Conservation (phyloP, 2,329 filamentous ascomycete species). For the Beauveria varroae region DNA sequence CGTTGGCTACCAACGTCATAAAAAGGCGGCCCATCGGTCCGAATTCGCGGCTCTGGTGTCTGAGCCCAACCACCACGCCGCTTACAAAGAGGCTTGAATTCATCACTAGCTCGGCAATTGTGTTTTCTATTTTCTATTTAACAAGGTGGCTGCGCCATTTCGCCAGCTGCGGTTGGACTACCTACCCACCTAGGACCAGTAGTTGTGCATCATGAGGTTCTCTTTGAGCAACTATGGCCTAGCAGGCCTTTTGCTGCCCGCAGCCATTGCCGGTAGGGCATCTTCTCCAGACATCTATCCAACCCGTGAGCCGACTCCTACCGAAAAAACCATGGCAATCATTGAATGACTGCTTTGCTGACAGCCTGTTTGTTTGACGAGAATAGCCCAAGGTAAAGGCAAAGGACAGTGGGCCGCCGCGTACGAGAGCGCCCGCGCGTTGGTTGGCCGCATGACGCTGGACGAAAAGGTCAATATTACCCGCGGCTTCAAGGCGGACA, state of each 20-base stretch:
- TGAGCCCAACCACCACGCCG: not conserved
- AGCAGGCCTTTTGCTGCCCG: constrained; percentile 9
- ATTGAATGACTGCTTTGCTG: not conserved
- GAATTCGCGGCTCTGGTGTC: constrained; percentile 5
- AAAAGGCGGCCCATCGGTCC: constrained; percentile 6
- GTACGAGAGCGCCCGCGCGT: constrained; percentile 46
- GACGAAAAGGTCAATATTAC: constrained; percentile 55
- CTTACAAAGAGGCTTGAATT: not conserved
- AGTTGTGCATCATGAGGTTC: not conserved
- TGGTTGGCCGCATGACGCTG: constrained; percentile 56
- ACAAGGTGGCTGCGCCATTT: not conserved
- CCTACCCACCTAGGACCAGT: not conserved
- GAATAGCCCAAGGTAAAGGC: constrained; percentile 24
- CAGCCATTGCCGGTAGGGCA: not conserved
- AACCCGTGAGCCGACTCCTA: constrained; percentile 15
- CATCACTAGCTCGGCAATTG: not conserved
- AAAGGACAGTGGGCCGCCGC: constrained; percentile 45
- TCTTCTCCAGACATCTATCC: constrained; percentile 21
- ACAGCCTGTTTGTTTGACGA: too few relatives aligned
- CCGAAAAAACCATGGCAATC: not conserved
- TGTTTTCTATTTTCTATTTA: not conserved
- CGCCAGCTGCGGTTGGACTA: not conserved
- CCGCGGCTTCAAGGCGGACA: constrained; percentile 45
- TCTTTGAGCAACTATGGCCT: not conserved
- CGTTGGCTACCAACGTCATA: not conserved